Percentiles rank a stretch among this genome's conserved stretches.
Conservation (phyloP, 1,284 basidiomycete species). For the Fomitopsis palustris region DNA sequence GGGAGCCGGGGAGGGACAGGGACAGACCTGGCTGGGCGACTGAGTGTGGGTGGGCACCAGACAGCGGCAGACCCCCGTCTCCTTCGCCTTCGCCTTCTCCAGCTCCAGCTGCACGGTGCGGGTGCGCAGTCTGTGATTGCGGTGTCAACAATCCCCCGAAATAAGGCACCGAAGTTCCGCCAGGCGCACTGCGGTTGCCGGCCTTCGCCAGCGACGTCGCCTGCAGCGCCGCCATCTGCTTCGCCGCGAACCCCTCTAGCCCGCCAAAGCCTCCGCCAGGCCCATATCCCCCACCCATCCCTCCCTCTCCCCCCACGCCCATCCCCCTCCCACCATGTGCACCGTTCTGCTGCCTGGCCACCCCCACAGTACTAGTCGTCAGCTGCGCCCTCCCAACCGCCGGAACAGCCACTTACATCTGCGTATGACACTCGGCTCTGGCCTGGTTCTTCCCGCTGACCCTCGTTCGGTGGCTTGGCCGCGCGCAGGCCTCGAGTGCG, state of each 20-base stretch:
- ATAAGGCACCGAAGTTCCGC: slow-evolving; percentile 66
- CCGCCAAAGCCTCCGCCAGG: slow-evolving; percentile 16
- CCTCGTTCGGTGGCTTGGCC: background rate
- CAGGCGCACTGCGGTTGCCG: slow-evolving; percentile 48
- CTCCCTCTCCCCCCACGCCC: background rate
- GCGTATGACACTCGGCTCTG: background rate
- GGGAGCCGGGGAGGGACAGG: slow-evolving; percentile 20
- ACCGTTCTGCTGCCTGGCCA: background rate
- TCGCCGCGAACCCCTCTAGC: slow-evolving; percentile 44
- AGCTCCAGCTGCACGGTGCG: too few species aligned
- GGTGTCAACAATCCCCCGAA: slow-evolving; percentile 56
- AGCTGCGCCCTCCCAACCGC: background rate
- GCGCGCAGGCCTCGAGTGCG: slow-evolving; percentile 1
- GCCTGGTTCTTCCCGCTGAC: slow-evolving; percentile 1
- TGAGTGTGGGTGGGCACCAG: slow-evolving; percentile 18
- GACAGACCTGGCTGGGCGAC: background rate
- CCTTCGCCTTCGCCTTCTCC: too few species aligned
- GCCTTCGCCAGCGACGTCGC: slow-evolving; percentile 61
- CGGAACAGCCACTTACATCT: background rate
- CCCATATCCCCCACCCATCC: slow-evolving; percentile 8
- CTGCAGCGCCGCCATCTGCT: slow-evolving; percentile 74
- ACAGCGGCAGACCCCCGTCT: too few species aligned
- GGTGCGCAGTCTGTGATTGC: slow-evolving; percentile 28
- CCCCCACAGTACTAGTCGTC: background rate
- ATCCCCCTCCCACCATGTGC: background rate